phyloP scores from a whole-genome alignment of 352 stramenopile species.

The Phytophthora pinifolia region DNA sequence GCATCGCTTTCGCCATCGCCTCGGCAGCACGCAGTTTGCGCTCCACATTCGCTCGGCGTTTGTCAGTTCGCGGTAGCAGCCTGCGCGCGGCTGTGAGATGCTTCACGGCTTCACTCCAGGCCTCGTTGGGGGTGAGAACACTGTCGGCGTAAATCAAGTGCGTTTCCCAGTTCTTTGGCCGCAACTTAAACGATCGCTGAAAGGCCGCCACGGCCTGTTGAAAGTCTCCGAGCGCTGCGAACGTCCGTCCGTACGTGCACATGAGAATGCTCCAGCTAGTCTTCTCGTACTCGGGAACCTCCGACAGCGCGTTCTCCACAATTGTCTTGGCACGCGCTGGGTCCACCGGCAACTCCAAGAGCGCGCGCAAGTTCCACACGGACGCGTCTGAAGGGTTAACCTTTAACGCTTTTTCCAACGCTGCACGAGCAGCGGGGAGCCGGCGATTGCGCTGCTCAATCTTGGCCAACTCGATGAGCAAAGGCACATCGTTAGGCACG shows the following conservation, averaged over 20 bases:
- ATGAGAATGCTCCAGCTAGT: constrained; percentile 84
- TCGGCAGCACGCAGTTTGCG: constrained; percentile 62
- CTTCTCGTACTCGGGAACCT: constrained; percentile 75
- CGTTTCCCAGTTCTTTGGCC: constrained; percentile 81
- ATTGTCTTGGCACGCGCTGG: constrained; percentile 69
- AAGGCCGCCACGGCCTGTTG: constrained; percentile 80
- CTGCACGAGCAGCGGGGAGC: constrained; percentile 50
- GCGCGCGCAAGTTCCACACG: constrained; percentile 81
- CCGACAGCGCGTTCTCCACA: constrained; percentile 68
- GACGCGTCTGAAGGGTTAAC: constrained; percentile 62
- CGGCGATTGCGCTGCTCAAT: constrained; percentile 78
- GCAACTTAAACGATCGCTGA: constrained; percentile 78
- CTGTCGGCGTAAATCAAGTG: constrained; percentile 84
- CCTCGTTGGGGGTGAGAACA: constrained; percentile 72
- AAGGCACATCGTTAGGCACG: constrained; percentile 59
- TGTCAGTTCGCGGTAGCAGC: constrained; percentile 59
- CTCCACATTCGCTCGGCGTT: constrained; percentile 47
- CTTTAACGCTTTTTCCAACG: constrained; percentile 75
- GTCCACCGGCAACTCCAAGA: constrained; percentile 71
- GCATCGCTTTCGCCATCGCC: constrained; percentile 27
- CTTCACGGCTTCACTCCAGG: constrained; percentile 70
- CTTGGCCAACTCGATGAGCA: constrained; percentile 80
- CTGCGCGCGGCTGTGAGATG: constrained; percentile 64
- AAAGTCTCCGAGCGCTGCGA: constrained; percentile 65
- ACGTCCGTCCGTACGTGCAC: constrained; percentile 81